phyloP scores from a whole-genome alignment of 768 basidiomycete species.

The Pisolithus sp. region DNA sequence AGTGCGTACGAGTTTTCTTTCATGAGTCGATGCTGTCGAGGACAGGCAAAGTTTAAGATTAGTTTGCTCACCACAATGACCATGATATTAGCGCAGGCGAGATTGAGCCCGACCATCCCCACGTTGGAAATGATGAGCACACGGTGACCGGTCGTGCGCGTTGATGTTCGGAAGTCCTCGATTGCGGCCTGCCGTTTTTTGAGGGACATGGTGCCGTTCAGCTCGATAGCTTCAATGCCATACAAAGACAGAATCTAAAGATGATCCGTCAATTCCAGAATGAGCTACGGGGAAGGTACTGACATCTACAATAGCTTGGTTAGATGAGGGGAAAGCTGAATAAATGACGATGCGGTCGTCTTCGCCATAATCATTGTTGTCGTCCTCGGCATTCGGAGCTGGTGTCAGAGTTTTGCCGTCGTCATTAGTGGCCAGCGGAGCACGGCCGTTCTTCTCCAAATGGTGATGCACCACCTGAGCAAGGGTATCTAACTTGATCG shows the following conservation, averaged over 20 bases:
- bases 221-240: background rate
- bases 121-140: constrained; percentile 15
- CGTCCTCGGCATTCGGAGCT: too few species aligned
- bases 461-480: background rate
- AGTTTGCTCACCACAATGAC: constrained; percentile 3
- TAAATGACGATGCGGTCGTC: constrained; percentile 12
- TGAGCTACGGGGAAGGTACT: background rate
- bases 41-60: too few species aligned
- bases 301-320: constrained; percentile 1
- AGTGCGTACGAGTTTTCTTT: too few species aligned
- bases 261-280: background rate
- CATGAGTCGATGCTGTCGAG: background rate
- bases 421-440: background rate
- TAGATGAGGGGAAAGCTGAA: constrained; percentile 5
- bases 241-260: constrained; percentile 6
- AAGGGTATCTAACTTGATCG: constrained; percentile 7
- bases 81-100: constrained; percentile 11
- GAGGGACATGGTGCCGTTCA: background rate
- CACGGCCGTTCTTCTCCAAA: background rate
- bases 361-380: background rate
- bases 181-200: background rate
- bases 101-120: constrained; percentile 9
- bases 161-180: constrained; percentile 1
- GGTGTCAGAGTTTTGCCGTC: background rate
- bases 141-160: background rate